A percentile compares a stretch with the other conserved stretches of the same genome.
phyloP scores from a whole-genome alignment of 495 filamentous ascomycete genomes.

The Neurospora hispaniola region DNA sequence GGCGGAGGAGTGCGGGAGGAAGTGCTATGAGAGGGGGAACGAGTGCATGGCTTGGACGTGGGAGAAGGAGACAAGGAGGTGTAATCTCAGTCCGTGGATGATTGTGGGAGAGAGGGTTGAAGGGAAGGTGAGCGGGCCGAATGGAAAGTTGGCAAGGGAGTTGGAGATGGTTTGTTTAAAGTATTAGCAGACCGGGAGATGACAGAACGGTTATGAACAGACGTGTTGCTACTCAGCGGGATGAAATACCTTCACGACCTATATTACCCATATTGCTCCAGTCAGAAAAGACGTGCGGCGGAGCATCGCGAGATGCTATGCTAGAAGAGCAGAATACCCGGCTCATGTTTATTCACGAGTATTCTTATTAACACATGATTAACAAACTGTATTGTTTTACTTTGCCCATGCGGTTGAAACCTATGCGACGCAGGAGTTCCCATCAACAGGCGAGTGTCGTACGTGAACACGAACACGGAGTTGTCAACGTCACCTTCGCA shows the following conservation, averaged over 20 bases:
- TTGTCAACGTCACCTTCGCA: background rate
- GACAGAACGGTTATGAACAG: background rate
- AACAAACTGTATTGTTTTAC: background rate
- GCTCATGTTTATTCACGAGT: background rate
- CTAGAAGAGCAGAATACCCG: background rate
- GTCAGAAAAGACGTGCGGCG: background rate
- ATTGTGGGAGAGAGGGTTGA: constrained; percentile 26
- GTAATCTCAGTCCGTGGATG: constrained; percentile 33
- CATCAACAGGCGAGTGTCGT: background rate
- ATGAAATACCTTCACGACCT: background rate
- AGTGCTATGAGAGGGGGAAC: background rate
- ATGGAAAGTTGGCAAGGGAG: constrained; percentile 3
- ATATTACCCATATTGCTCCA: background rate
- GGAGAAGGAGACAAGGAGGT: constrained; percentile 18
- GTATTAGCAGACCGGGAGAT: background rate
- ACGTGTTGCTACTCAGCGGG: background rate
- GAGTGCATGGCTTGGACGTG: constrained; percentile 37
- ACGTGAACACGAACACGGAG: background rate
- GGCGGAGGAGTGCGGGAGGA: constrained; percentile 8
- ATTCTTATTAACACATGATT: background rate
- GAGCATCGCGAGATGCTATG: background rate
- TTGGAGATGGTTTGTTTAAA: constrained; percentile 9
- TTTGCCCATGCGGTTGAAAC: background rate
- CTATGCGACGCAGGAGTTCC: background rate
- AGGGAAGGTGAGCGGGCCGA: constrained; percentile 12